A percentile compares a stretch with the other conserved stretches of the same genome.
Conservation (phyloP, 2,329 filamentous ascomycete genomes). For the Colletotrichum tropicale region DNA sequence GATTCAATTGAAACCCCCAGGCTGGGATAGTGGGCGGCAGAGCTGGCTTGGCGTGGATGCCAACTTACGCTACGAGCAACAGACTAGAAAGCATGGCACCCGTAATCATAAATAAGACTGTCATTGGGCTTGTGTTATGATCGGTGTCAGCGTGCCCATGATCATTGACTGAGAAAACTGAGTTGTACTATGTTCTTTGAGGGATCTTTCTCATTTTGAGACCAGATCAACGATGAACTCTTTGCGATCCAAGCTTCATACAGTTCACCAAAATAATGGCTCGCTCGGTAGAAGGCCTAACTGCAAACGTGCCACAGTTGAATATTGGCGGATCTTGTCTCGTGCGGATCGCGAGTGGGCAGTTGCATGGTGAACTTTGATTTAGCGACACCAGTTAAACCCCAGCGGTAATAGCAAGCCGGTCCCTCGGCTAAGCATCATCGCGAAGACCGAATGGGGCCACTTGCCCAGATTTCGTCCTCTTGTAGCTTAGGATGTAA, state of each 20-base stretch:
- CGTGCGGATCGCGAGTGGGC: neutral
- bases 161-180: neutral
- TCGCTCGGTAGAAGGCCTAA: neutral
- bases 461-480: neutral
- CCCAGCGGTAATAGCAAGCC: neutral
- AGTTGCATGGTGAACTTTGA: neutral
- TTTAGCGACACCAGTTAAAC: neutral
- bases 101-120: neutral
- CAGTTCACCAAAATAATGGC: neutral
- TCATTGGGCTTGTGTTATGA: neutral
- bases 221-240: neutral
- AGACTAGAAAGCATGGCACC: neutral
- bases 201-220: neutral
- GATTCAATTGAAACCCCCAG: neutral
- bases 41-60: neutral
- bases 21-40: neutral
- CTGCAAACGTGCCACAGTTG: accelerated
- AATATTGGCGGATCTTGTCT: neutral
- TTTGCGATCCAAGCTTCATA: neutral
- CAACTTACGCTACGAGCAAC: neutral
- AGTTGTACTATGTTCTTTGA: neutral
- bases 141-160: neutral
- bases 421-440: neutral
- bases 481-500: neutral
- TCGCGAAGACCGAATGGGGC: neutral